These are phyloP conservation scores for Pseudogymnoascus sp. DNA, from an alignment of 2,329 filamentous ascomycete species.

Conservation along the genomic window DNA sequence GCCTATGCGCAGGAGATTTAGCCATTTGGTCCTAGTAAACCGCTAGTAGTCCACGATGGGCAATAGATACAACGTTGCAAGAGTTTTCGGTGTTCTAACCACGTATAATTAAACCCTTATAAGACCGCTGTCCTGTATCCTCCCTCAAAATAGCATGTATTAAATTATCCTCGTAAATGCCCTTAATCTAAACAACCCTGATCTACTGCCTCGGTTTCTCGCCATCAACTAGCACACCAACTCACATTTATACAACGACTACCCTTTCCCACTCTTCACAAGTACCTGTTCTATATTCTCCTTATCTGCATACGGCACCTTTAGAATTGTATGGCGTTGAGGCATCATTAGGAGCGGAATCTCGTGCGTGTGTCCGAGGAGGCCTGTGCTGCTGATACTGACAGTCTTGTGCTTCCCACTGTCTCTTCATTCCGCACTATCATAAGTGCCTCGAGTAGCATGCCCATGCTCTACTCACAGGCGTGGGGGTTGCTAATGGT, in stretches of 20 bases:
- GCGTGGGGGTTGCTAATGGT: not conserved
- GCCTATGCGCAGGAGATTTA: too few relatives aligned
- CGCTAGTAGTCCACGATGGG: too few relatives aligned
- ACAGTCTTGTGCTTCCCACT: not conserved
- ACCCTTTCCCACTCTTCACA: not conserved
- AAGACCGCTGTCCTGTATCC: too few relatives aligned
- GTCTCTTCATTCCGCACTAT: not conserved
- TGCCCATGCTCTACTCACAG: not conserved
- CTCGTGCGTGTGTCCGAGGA: not conserved
- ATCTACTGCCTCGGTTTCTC: too few relatives aligned
- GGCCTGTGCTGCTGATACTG: not conserved
- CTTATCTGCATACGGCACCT: not conserved
- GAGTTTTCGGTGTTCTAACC: too few relatives aligned
- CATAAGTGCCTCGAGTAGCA: not conserved
- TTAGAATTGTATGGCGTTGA: not conserved
- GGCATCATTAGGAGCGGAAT: not conserved
- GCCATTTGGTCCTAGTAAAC: too few relatives aligned
- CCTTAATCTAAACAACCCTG: too few relatives aligned
- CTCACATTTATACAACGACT: not conserved
- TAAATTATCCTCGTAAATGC: too few relatives aligned
- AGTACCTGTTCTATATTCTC: not conserved
- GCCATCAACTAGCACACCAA: not conserved
- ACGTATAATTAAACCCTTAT: too few relatives aligned
- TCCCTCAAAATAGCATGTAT: too few relatives aligned
- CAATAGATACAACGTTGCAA: too few relatives aligned